Evolutionary conservation across 352 stramenopile genomes (phyloP).

Genomic region (Phytophthora meadii): DNA sequence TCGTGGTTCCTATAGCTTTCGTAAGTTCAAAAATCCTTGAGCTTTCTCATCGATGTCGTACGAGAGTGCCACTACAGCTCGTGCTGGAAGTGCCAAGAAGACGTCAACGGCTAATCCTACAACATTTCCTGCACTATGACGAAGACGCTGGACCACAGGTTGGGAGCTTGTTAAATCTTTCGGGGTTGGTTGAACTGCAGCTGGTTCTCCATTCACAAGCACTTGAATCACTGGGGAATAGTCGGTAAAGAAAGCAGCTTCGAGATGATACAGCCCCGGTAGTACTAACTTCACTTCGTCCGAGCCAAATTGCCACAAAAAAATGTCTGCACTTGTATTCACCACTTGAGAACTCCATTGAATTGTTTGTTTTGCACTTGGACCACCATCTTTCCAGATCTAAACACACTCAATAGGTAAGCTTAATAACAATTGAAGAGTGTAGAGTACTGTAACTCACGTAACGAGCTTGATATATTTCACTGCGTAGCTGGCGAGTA

Average conservation of each 20-base stretch:
- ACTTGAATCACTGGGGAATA: slow-evolving; percentile 62
- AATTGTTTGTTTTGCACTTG: slow-evolving; percentile 61
- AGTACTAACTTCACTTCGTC: slow-evolving; percentile 61
- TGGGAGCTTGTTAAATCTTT: slow-evolving; percentile 10
- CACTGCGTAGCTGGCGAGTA: slow-evolving; percentile 63
- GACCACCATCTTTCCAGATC: slow-evolving; percentile 77
- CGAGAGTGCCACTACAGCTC: slow-evolving; percentile 52
- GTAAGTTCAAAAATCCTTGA: slow-evolving; percentile 76
- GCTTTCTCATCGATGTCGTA: slow-evolving; percentile 78
- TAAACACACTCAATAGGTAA: slow-evolving; percentile 14
- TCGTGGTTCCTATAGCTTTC: slow-evolving; percentile 56
- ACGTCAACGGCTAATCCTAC: slow-evolving; percentile 55
- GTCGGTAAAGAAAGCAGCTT: slow-evolving; percentile 75
- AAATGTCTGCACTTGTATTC: slow-evolving; percentile 74
- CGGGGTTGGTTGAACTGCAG: slow-evolving; percentile 20
- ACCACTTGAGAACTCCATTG: slow-evolving; percentile 73
- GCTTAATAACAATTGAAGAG: neutral
- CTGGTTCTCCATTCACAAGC: slow-evolving; percentile 70
- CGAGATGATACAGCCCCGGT: slow-evolving; percentile 73
- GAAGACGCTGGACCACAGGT: slow-evolving; percentile 34
- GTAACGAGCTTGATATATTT: slow-evolving; percentile 79
- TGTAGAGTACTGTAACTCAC: slow-evolving; percentile 48
- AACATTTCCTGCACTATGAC: slow-evolving; percentile 70
- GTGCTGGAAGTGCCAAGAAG: slow-evolving; percentile 65
- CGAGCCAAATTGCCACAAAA: slow-evolving; percentile 62